Conservation (phyloP, 345 rosid species). For the Lenwebbia sp. region DNA sequence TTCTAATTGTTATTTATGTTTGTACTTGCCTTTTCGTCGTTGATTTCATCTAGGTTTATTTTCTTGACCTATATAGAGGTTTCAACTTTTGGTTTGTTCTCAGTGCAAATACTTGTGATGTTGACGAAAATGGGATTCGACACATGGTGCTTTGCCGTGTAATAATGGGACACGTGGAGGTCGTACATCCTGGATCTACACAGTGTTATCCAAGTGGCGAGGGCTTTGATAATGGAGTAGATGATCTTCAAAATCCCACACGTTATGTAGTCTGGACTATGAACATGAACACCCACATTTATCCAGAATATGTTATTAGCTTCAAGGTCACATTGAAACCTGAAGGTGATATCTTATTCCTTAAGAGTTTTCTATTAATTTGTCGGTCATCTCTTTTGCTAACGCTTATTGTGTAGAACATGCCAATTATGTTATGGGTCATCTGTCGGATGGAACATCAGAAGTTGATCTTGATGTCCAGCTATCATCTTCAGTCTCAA, state of each 20-base stretch:
- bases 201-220: conserved; percentile 30
- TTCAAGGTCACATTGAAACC: conserved; percentile 17
- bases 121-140: conserved; percentile 31
- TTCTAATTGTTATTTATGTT: not conserved
- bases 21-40: not conserved
- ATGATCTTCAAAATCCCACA: conserved; percentile 27
- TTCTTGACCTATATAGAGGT: not conserved
- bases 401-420: not conserved
- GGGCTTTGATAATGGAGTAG: conserved; percentile 50
- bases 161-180: conserved; percentile 40
- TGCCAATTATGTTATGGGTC: conserved; percentile 3
- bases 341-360: conserved; percentile 30
- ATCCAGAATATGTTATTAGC: conserved; percentile 36
- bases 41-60: not conserved
- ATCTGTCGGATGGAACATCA: conserved; percentile 13
- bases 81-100: conserved; percentile 6
- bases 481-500: conserved; percentile 10
- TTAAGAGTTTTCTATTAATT: not conserved
- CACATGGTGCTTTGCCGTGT: conserved; percentile 30
- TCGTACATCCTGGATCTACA: conserved; percentile 17
- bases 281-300: conserved; percentile 41
- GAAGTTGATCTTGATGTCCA: conserved; percentile 9
- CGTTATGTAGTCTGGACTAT: conserved; percentile 39
- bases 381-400: not conserved
- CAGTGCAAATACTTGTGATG: conserved; percentile 37